Conservation (phyloP, 371 early-diverging fungal genomes). For the Circinella umbellata region DNA sequence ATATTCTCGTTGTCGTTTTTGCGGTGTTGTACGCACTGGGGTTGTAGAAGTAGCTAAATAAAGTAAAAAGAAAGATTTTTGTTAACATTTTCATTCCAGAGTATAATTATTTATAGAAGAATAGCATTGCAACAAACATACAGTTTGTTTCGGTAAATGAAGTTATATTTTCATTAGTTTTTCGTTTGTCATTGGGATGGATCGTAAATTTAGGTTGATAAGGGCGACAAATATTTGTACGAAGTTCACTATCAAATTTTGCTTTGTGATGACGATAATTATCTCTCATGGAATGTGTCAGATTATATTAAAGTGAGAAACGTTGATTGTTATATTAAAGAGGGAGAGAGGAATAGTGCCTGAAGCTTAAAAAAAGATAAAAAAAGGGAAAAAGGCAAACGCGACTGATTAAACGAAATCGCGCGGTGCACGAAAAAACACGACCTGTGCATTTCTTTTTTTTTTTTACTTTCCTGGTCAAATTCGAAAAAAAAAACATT, state of each 20-base stretch:
- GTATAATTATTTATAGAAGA: too few relatives aligned
- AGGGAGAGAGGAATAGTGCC: background rate
- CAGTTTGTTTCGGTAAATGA: background rate
- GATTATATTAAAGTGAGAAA: background rate
- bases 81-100: too few relatives aligned
- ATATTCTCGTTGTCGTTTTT: background rate
- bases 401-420: background rate
- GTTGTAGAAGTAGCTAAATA: too few relatives aligned
- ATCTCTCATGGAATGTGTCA: constrained; percentile 7
- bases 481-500: too few relatives aligned
- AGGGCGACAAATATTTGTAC: background rate
- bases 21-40: too few relatives aligned
- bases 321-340: too few relatives aligned
- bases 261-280: constrained; percentile 20
- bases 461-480: too few relatives aligned
- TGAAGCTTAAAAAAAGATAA: background rate
- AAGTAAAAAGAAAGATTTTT: too few relatives aligned
- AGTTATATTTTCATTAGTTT: background rate
- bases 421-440: too few relatives aligned
- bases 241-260: background rate
- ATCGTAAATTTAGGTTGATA: background rate
- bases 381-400: background rate
- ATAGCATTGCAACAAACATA: background rate
- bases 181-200: constrained; percentile 6
- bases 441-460: too few relatives aligned